Evolutionary conservation across 108 stramenopile genomes (phyloP), one percentile per base, ranked within the genome.

Genomic region (Skeletonema potamos): DNA sequence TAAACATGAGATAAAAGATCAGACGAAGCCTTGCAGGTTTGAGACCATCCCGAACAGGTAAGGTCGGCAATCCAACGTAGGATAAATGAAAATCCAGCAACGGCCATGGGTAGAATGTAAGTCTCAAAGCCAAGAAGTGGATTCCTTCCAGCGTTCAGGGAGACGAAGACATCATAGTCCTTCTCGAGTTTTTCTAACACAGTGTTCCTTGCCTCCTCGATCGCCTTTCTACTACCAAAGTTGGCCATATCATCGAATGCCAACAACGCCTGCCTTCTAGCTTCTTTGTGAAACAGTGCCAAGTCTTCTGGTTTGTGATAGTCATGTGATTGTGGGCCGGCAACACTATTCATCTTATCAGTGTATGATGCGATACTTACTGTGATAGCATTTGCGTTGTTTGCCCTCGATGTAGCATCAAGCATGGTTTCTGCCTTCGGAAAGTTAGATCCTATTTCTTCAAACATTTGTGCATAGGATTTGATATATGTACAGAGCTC

Each of bases 351-450:
- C 97, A 99, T 97, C 24, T 82, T 68, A 17, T 87, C 86, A 68
- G 92, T 87, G 74, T 97, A 99, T 20, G 82, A 72, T 9, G 68
- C 74, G n/a, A 97, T 65, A 28, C 95, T 92, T 48, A 86, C 26
- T 13, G 85, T 77, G 27, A 84, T 72, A 28, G 99, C 97, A 73
- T 97, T 97, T 32, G 86, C 66, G 73, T 97, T 99, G 86, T 97
- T 98, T 43, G 97, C 98, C 55, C 85, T 74, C 0, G 97, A 92
- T 12, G 99, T 99, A 1, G 99, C 99, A 56, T 95, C 97, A 26
- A 99, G 83, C 89, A 99, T 81, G 24, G 97, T 97, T 68, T 90
- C 87, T 0, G 99, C 97, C 73, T 96, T 91, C 0, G 97, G 98
- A 68, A 99, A 99, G 48, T 87, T 74, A 7, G 90, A 90, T 6